Conservation (phyloP, 768 basidiomycete genomes). For the Pleurotus tuoliensis region DNA sequence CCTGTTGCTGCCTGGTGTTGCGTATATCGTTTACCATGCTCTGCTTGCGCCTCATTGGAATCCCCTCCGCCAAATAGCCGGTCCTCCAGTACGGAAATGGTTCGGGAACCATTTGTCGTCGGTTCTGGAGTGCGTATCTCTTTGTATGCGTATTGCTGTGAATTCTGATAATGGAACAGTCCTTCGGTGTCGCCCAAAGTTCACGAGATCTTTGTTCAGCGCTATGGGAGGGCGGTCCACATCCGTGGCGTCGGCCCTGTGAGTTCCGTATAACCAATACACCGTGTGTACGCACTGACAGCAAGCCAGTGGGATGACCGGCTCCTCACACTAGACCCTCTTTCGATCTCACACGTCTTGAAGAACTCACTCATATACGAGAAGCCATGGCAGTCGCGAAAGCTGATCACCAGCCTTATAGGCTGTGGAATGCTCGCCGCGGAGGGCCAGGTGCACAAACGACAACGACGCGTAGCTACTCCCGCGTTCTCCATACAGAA, state of each 20-base stretch:
- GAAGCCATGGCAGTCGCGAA: slow-evolving; percentile 80
- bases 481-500: slow-evolving; percentile 83
- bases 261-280: slow-evolving; percentile 26
- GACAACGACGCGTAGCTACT: slow-evolving; percentile 72
- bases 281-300: background rate
- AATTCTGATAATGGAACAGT: slow-evolving; percentile 27
- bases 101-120: slow-evolving; percentile 51
- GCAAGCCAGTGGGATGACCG: slow-evolving; percentile 67
- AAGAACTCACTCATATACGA: slow-evolving; percentile 71
- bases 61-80: slow-evolving; percentile 53
- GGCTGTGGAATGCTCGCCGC: slow-evolving; percentile 82
- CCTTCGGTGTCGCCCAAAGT: slow-evolving; percentile 48
- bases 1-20: slow-evolving; percentile 9
- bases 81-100: slow-evolving; percentile 49
- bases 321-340: slow-evolving; percentile 77
- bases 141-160: background rate
- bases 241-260: slow-evolving; percentile 69
- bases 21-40: slow-evolving; percentile 26
- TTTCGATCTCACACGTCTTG: slow-evolving; percentile 69
- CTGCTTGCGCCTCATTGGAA: slow-evolving; percentile 32
- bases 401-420: slow-evolving; percentile 70
- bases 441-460: slow-evolving; percentile 73
- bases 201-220: slow-evolving; percentile 49
- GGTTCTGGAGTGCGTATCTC: slow-evolving; percentile 52
- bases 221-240: slow-evolving; percentile 68